These are phyloP conservation scores for Colletotrichum sidae DNA, from an alignment of 2,329 filamentous ascomycete genomes.

Conservation along the genomic window DNA sequence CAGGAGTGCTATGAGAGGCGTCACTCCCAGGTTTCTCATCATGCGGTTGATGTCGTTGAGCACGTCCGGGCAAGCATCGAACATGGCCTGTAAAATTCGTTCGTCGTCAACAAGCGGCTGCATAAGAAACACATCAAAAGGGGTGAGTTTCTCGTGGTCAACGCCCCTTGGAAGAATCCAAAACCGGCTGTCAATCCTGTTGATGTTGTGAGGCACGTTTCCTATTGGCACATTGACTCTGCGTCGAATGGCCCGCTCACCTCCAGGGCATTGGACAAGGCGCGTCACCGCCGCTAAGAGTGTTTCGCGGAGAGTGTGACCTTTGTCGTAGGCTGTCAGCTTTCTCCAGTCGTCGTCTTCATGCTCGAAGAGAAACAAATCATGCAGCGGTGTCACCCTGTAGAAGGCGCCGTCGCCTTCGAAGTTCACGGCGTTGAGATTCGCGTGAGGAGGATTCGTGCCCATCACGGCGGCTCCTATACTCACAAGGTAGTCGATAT, in stretches of 20 bases:
- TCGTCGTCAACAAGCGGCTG: conserved; percentile 21
- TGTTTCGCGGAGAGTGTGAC: no score
- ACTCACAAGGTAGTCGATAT: background rate
- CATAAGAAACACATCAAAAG: conserved; percentile 26
- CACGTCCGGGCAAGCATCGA: background rate
- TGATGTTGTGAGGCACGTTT: no score
- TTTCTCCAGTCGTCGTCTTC: no score
- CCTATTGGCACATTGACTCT: no score
- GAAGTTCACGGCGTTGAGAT: background rate
- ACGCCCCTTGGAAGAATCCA: no score
- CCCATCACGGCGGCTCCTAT: background rate
- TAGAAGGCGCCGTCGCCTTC: background rate
- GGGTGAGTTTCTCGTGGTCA: background rate
- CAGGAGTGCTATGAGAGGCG: conserved; percentile 20
- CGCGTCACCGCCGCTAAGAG: no score
- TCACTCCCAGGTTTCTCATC: background rate
- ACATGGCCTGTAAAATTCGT: conserved; percentile 19
- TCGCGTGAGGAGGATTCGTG: background rate
- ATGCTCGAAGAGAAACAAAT: conserved; percentile 17
- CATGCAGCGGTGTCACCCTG: conserved; percentile 19
- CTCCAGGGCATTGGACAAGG: no score
- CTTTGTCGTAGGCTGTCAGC: no score
- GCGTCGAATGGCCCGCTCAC: no score
- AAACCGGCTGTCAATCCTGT: no score
- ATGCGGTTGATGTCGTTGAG: background rate